phyloP scores from a whole-genome alignment of 768 basidiomycete species.

The Pulveroboletus sp. region DNA sequence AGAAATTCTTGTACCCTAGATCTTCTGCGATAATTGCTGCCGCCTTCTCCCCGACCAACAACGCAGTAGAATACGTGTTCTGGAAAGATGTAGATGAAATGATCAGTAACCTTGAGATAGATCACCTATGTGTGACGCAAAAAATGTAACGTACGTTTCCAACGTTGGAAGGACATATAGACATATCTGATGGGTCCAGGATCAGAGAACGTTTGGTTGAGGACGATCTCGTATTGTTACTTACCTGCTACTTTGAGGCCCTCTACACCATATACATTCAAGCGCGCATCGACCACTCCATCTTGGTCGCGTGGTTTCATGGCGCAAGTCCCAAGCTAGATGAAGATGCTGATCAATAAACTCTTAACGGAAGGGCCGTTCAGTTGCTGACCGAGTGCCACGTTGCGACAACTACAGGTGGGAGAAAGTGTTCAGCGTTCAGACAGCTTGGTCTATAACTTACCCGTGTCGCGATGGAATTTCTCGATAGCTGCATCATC shows the following conservation, averaged over 20 bases:
- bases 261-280: conserved; percentile 62
- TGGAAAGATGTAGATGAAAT: not conserved
- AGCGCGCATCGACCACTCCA: conserved; percentile 59
- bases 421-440: not conserved
- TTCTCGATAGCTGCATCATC: conserved; percentile 33
- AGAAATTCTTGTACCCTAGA: not conserved
- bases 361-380: not conserved
- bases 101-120: not conserved
- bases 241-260: conserved; percentile 61
- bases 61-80: conserved; percentile 17
- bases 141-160: conserved; percentile 15
- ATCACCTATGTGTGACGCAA: too few species aligned
- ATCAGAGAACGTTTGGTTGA: not conserved
- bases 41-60: conserved; percentile 17
- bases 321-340: conserved; percentile 61
- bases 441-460: not conserved
- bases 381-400: not conserved
- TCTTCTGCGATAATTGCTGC: conserved; percentile 13
- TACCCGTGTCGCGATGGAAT: conserved; percentile 13
- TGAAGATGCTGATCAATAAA: not conserved
- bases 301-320: conserved; percentile 61
- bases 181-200: conserved; percentile 29
- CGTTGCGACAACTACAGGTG: not conserved
- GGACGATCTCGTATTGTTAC: not conserved
- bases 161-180: conserved; percentile 31